These are phyloP conservation scores for Fusarium concolor DNA, from an alignment of 2,329 filamentous ascomycete species.

Conservation along the genomic window DNA sequence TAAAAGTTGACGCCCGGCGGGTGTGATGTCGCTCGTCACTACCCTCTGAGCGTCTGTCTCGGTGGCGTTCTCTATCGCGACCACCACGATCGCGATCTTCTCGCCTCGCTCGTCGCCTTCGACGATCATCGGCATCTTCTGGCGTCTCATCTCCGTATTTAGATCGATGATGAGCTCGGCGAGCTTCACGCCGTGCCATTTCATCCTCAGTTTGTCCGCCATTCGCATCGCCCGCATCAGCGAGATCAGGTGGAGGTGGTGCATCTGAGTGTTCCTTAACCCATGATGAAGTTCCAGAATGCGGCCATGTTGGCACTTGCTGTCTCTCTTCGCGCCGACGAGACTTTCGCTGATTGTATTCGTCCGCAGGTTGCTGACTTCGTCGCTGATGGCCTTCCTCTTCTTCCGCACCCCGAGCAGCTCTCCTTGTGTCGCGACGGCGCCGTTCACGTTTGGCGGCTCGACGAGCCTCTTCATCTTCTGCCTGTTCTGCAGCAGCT, in stretches of 20 bases:
- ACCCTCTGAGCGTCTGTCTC: constrained; percentile 54
- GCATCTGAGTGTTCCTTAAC: constrained; percentile 73
- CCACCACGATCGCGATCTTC: constrained; percentile 53
- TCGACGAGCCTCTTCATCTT: constrained; percentile 60
- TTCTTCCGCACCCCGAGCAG: constrained; percentile 55
- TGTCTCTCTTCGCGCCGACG: constrained; percentile 51
- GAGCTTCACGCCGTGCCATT: constrained; percentile 62
- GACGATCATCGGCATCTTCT: constrained; percentile 59
- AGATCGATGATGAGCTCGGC: constrained; percentile 58
- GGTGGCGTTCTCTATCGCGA: constrained; percentile 27
- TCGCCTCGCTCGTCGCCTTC: constrained; percentile 57
- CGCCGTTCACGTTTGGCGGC: constrained; percentile 63
- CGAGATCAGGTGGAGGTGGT: constrained; percentile 64
- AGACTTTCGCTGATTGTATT: constrained; percentile 59
- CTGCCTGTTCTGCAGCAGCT: constrained; percentile 54
- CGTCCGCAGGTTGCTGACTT: constrained; percentile 54
- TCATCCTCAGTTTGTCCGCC: constrained; percentile 58
- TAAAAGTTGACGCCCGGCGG: constrained; percentile 56
- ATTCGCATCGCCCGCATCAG: constrained; percentile 49
- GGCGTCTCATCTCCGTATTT: constrained; percentile 56
- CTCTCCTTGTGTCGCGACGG: constrained; percentile 63
- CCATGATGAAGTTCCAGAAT: constrained; percentile 74
- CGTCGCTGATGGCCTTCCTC: constrained; percentile 50
- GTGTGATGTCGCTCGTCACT: constrained; percentile 59
- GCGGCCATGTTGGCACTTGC: constrained; percentile 63